phyloP scores from a whole-genome alignment of 2,329 filamentous ascomycete genomes.

The Penicillium sp. region DNA sequence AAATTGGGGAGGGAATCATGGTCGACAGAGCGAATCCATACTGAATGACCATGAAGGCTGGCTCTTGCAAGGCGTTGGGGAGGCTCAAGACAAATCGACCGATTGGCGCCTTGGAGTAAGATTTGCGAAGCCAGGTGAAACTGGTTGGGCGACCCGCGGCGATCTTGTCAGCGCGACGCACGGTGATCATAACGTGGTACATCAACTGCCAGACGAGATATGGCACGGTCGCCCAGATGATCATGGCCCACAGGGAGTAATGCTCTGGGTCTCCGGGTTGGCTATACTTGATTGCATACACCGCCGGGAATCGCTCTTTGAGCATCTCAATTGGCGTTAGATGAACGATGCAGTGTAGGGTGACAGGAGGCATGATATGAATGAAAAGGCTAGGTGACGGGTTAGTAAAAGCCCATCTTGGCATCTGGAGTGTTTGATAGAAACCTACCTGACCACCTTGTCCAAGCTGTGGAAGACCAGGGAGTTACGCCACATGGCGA shows the following conservation, averaged over 20 bases:
- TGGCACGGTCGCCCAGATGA: slow-evolving; percentile 86
- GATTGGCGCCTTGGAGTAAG: slow-evolving; percentile 83
- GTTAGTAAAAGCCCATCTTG: not conserved
- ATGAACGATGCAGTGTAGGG: slow-evolving; percentile 87
- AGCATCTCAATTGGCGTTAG: slow-evolving; percentile 63
- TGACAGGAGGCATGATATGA: slow-evolving; percentile 96
- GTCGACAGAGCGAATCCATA: slow-evolving; percentile 85
- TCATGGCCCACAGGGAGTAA: slow-evolving; percentile 77
- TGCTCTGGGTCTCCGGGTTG: slow-evolving; percentile 66
- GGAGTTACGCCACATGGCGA: slow-evolving; percentile 98
- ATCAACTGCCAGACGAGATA: slow-evolving; percentile 87
- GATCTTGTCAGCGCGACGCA: slow-evolving; percentile 91
- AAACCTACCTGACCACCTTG: slow-evolving; percentile 76
- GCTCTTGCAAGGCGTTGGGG: slow-evolving; percentile 70
- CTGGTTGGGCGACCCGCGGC: slow-evolving; percentile 90
- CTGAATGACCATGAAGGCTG: slow-evolving; percentile 93
- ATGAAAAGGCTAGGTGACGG: slow-evolving; percentile 78
- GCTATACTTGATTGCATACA: slow-evolving; percentile 71
- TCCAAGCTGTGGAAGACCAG: slow-evolving; percentile 98
- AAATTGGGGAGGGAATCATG: slow-evolving; percentile 89
- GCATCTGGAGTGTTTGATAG: not conserved
- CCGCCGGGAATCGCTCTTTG: slow-evolving; percentile 68
- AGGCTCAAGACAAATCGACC: slow-evolving; percentile 77
- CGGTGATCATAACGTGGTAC: slow-evolving; percentile 94
- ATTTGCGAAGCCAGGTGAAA: slow-evolving; percentile 92